Percentiles rank a stretch among this genome's conserved stretches.
Conservation (phyloP, 2,329 filamentous ascomycete genomes). For the Colletotrichum coccodes region DNA sequence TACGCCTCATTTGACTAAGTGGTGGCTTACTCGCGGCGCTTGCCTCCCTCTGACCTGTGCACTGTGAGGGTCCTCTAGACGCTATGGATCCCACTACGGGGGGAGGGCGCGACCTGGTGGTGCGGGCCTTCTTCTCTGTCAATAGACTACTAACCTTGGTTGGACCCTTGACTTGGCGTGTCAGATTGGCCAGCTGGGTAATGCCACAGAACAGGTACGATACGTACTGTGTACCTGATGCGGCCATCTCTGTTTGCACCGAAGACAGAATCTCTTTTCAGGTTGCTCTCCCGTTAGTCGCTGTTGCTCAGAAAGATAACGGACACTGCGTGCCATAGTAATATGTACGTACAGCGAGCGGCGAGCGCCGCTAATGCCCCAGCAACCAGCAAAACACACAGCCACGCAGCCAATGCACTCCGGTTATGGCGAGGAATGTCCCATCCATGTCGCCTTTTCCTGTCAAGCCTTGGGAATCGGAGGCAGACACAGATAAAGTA, state of each 20-base stretch:
- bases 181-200: conserved; percentile 10
- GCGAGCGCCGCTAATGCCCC: background rate
- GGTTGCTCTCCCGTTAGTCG: background rate
- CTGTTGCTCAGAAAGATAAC: background rate
- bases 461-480: background rate
- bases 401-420: background rate
- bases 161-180: conserved; percentile 19
- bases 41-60: conserved; percentile 8
- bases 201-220: background rate
- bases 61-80: background rate
- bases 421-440: background rate
- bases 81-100: background rate
- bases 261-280: background rate
- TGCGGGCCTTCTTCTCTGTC: background rate
- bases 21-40: background rate
- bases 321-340: no score
- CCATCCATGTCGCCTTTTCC: background rate
- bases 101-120: background rate
- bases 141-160: background rate
- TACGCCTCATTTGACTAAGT: background rate
- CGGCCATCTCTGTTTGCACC: background rate
- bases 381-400: background rate
- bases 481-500: no score
- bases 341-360: background rate
- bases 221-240: background rate